Percentiles rank a stretch among this genome's conserved stretches.
These are phyloP conservation scores for Dioscorea dumetorum DNA, from an alignment of 106 monocot genomes.

Conservation along the genomic window DNA sequence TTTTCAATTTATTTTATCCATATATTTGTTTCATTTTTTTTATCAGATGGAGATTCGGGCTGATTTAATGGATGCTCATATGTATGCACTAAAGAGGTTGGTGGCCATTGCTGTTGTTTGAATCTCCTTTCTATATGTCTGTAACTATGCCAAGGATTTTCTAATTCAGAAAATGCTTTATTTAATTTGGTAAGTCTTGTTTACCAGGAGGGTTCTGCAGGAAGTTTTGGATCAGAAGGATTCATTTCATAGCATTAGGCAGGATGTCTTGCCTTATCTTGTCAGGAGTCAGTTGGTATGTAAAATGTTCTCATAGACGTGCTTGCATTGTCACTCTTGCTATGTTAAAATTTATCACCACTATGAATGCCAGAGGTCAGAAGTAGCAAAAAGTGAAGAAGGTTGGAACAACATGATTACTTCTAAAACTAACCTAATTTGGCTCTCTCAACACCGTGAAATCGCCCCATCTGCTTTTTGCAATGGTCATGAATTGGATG, in stretches of 20 bases:
- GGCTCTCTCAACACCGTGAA: slow-evolving; percentile 53
- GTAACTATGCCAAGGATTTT: too few species aligned
- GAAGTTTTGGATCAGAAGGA: slow-evolving; percentile 76
- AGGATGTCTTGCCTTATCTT: slow-evolving; percentile 90
- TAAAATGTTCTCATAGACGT: neutral
- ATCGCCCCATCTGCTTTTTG: slow-evolving; percentile 50
- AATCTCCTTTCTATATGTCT: neutral
- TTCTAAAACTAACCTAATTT: slow-evolving; percentile 33
- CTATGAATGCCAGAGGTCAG: slow-evolving; percentile 52
- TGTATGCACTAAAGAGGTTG: slow-evolving; percentile 97
- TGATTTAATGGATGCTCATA: slow-evolving; percentile 99
- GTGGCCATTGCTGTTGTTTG: neutral
- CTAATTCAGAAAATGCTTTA: neutral
- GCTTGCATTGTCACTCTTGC: neutral
- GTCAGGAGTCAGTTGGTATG: slow-evolving; percentile 89
- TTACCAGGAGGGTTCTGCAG: slow-evolving; percentile 59
- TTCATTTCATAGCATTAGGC: slow-evolving; percentile 79
- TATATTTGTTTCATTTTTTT: neutral
- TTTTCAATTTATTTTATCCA: neutral
- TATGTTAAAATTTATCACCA: slow-evolving; percentile 1
- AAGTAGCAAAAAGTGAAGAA: slow-evolving; percentile 46
- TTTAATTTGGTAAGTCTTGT: neutral
- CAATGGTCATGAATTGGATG: slow-evolving; percentile 15
- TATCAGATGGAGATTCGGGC: slow-evolving; percentile 89
- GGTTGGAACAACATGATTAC: slow-evolving; percentile 28